These are phyloP conservation scores for Debaryomyces robertsiae DNA, from an alignment of 1,139 yeast genomes.

Conservation along the genomic window DNA sequence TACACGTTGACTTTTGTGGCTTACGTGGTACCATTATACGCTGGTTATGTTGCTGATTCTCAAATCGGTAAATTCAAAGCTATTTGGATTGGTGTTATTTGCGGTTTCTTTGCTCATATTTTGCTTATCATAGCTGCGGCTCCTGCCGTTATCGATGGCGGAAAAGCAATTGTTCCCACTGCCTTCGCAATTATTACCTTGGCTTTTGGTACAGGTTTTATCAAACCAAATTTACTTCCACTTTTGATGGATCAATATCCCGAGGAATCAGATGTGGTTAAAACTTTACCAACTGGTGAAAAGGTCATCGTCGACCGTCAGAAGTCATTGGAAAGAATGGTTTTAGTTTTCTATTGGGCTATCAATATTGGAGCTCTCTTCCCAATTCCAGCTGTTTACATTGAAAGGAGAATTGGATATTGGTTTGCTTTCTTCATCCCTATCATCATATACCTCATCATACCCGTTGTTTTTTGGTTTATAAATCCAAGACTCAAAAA, in stretches of 20 bases:
- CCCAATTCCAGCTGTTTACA: constrained; percentile 74
- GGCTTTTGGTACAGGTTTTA: constrained; percentile 51
- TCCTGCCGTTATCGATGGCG: constrained; percentile 38
- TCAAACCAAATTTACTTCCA: constrained; percentile 55
- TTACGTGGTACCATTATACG: constrained; percentile 44
- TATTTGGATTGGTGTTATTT: constrained; percentile 43
- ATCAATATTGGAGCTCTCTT: constrained; percentile 81
- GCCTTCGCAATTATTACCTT: constrained; percentile 39
- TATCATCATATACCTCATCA: constrained; percentile 48
- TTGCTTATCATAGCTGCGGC: constrained; percentile 42
- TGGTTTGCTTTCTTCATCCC: constrained; percentile 76
- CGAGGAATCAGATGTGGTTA: constrained; percentile 60
- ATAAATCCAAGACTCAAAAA: constrained; percentile 41
- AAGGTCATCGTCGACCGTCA: constrained; percentile 71
- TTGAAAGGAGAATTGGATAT: constrained; percentile 70
- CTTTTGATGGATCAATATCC: constrained; percentile 53
- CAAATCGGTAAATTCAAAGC: constrained; percentile 44
- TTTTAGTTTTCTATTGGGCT: constrained; percentile 76
- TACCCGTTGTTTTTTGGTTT: constrained; percentile 48
- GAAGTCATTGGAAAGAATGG: constrained; percentile 71
- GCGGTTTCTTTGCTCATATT: constrained; percentile 27
- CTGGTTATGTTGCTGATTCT: constrained; percentile 49
- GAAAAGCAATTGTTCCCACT: constrained; percentile 38
- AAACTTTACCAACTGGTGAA: constrained; percentile 61
- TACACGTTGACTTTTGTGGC: constrained; percentile 44